Base-by-base conservation (phyloP, 805 yeast genomes). In the Metschnikowia lachancei region DNA sequence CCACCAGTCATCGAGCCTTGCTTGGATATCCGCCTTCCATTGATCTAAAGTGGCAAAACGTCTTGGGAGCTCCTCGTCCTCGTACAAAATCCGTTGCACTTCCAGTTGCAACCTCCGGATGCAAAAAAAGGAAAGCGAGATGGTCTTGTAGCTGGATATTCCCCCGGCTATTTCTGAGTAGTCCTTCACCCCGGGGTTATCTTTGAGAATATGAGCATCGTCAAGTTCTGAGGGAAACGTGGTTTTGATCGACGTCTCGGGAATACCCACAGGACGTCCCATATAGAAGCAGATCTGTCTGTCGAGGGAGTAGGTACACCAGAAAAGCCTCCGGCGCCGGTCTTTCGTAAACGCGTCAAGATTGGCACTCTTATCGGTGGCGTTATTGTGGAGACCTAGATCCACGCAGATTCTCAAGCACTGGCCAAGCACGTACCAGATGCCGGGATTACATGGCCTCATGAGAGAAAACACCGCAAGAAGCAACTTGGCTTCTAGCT, bases 391-490 rank as follows among this genome's bases (percentile, higher is more conserved):
- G 7, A 90, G 69, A 1, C 95, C 96, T 49, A 90, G 64, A 63
- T 90, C 97, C 24, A 89, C 87, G 55, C 92, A 82, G 41, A 87
- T 64, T 50, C 97, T 74, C 41, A 88, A 64, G 0, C 92, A 90
- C 1, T 87, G 79, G 0, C 96, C 96, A 52, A 87, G 67, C 3
- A 86, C 80, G 61, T 87, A 87, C 97, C 97, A 90, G n/a, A 87
- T 88, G 3, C 96, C 94, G 0, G 96, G 96, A 12, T 80, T 79
- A 1, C 92, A 83, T 0, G 97, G 97, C 47, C 96, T 75, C 96
- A 90, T 88, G 29, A 85, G 74, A 0, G 95, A 81, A 60, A 85
- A 90, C 4, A 83, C 60, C 0, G 92, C 80, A 35, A 86, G 66
- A 12, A 87, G 67, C 14, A 90, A 61, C 12, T 87, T 69, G 0